Evolutionary conservation across 305 asterid genomes (phyloP), one percentile per base, ranked within the genome.

Genomic region (Fraxinus sp.): DNA sequence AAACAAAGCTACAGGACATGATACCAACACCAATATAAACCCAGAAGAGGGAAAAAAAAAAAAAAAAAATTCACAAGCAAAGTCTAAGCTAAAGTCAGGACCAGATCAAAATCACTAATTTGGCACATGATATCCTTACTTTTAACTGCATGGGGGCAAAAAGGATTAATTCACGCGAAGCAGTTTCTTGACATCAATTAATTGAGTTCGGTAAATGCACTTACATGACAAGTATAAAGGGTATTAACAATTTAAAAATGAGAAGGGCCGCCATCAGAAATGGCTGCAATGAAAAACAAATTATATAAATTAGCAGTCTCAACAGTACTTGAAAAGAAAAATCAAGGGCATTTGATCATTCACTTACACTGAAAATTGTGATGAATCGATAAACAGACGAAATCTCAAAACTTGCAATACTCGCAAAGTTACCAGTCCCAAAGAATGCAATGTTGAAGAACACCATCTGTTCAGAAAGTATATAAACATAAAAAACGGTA

Each of bases 341-440:
- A 24, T 16, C 35, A 64, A 16, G 26, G 43, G 43, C 28, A 62
- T 64, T 77, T 77, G n/a, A 39, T 76, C 77, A 28, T 46, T 14
- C 82, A 90, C 99, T 96, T 86, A 96, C 99, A 22, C 92, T 96
- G 92, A 96, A 96, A 87, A 96, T 84, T 78, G 99, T 96, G 90
- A 96, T 92, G 95, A 96, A 96, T 52, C 98, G 91, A 84, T 96
- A 96, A 77, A 94, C 98, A 24, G 98, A 96, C 4, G 99, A 96
- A 85, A 96, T 94, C 94, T 94, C 99, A 82, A 96, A 96, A 87
- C 98, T 96, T 10, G 98, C 99, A 55, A 94, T 94, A 82, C 99
- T 93, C 62, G 98, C 99, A 82, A 96, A 96, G 87, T 96, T 96
- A 41, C 98, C 99, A 36, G 99, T 96, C 85, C 99, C 99, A 64